phyloP scores from a whole-genome alignment of 768 basidiomycete genomes.

The Suillus ampliporus region DNA sequence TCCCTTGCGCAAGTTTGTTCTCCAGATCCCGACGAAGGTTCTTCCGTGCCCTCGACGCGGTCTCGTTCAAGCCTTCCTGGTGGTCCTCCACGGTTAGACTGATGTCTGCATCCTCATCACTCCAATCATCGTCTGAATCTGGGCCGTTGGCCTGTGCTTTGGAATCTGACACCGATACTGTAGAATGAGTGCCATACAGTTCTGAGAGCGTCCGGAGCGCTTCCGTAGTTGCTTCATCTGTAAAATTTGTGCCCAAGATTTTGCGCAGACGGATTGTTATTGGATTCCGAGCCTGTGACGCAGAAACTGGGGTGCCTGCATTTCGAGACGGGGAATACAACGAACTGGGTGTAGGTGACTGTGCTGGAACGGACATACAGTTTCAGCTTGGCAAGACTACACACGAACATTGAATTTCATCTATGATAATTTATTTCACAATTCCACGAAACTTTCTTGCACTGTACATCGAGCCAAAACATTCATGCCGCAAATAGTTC shows the following conservation, averaged over 20 bases:
- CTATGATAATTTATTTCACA: background rate
- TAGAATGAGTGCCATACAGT: constrained; percentile 56
- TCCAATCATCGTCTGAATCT: constrained; percentile 38
- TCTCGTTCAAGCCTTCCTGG: constrained; percentile 56
- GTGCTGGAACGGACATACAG: constrained; percentile 8
- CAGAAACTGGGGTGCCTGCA: constrained; percentile 14
- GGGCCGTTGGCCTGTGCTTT: constrained; percentile 35
- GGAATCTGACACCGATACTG: constrained; percentile 19
- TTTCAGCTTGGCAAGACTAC: background rate
- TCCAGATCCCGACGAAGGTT: constrained; percentile 88
- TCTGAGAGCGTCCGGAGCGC: constrained; percentile 85
- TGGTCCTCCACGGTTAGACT: constrained; percentile 15
- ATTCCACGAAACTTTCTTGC: background rate
- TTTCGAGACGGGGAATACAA: constrained; percentile 14
- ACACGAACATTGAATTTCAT: background rate
- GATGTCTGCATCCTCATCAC: constrained; percentile 22
- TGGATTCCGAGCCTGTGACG: constrained; percentile 57
- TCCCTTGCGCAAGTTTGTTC: constrained; percentile 78
- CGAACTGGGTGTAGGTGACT: constrained; percentile 9
- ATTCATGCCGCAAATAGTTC: background rate
- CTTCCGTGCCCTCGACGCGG: constrained; percentile 76
- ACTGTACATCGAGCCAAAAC: background rate
- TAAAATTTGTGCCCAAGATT: constrained; percentile 80
- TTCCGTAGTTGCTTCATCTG: constrained; percentile 77
- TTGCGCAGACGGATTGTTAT: constrained; percentile 91